Evolutionary conservation across 2,329 filamentous ascomycete genomes (phyloP).

Genomic region (Fusarium liriodendri): DNA sequence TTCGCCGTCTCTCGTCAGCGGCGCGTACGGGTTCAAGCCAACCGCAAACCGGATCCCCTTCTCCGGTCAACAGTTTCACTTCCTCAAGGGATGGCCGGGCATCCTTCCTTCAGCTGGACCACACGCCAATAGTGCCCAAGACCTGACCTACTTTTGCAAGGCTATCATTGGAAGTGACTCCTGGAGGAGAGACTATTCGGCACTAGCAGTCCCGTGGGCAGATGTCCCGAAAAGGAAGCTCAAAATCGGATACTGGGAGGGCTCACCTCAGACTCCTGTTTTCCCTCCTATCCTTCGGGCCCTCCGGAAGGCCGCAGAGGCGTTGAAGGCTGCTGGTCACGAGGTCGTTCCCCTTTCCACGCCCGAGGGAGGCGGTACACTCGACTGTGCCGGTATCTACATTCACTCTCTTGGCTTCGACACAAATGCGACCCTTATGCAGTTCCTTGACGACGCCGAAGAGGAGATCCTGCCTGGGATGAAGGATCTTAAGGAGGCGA

Average conservation of each 20-base stretch:
- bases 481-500: not conserved
- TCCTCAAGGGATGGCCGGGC: not conserved
- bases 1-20: not conserved
- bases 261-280: not conserved
- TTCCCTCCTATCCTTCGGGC: not conserved
- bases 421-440: not conserved
- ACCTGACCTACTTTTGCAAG: not conserved
- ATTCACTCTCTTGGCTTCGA: not conserved
- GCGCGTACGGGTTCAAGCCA: not conserved
- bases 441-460: not conserved
- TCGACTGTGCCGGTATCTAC: not conserved
- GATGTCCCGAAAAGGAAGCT: not conserved
- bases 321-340: not conserved
- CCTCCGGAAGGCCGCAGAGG: not conserved
- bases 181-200: not conserved
- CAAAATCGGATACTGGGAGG: not conserved
- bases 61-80: not conserved
- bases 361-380: not conserved
- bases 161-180: not conserved
- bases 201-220: not conserved
- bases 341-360: not conserved
- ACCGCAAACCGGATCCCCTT: not conserved
- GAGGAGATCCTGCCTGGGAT: not conserved
- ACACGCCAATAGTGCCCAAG: not conserved
- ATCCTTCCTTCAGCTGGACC: not conserved